Evolutionary conservation across 352 stramenopile species (phyloP).

Genomic region (Globisporangium spinosum): DNA sequence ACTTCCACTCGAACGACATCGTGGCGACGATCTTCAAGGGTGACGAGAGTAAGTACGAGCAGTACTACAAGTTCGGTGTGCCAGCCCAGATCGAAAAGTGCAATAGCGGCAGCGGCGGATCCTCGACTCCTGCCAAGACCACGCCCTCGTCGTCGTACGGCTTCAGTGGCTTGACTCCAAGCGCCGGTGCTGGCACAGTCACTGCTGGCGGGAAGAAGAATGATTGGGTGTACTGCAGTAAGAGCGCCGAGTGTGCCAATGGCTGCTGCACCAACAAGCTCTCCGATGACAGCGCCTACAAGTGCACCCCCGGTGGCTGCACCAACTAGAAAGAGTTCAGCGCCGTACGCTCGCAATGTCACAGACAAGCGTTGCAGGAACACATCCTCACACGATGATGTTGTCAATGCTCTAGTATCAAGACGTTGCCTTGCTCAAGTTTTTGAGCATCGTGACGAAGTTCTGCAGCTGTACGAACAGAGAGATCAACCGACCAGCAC

Average conservation of each 20-base stretch:
- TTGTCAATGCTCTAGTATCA: too few species aligned
- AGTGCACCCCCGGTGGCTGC: conserved; percentile 21
- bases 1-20: conserved; percentile 20
- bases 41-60: conserved; percentile 27
- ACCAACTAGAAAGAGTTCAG: background rate
- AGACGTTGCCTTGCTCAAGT: too few species aligned
- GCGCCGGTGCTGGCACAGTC: background rate
- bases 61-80: conserved; percentile 47
- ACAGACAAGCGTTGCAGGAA: too few species aligned
- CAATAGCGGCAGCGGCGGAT: too few species aligned
- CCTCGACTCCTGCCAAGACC: too few species aligned
- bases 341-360: too few species aligned
- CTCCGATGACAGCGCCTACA: conserved; percentile 23
- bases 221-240: conserved; percentile 14
- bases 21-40: conserved; percentile 24
- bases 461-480: too few species aligned
- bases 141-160: background rate
- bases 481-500: too few species aligned
- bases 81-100: conserved; percentile 9
- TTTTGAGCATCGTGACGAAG: too few species aligned
- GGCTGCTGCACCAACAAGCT: conserved; percentile 20
- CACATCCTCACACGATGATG: too few species aligned
- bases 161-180: conserved; percentile 1
- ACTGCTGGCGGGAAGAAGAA: conserved; percentile 2
- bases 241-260: conserved; percentile 8